Base-by-base conservation (phyloP, 257 asterid genomes). In the Hygrophila difformis region DNA sequence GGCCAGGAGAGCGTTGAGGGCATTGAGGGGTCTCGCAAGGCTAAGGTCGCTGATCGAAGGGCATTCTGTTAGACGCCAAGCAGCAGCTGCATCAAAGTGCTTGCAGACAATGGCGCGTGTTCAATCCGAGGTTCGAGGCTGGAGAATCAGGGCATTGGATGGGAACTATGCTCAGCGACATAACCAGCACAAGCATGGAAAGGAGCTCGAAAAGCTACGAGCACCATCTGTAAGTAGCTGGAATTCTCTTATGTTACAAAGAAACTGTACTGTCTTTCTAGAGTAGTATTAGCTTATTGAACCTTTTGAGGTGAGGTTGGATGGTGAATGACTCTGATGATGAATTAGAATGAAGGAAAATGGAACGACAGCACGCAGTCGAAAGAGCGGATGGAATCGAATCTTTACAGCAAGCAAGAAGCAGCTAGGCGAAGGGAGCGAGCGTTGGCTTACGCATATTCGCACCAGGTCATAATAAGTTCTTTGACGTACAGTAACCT, bases 391-490 rank as follows among this genome's bases (percentile, higher is more conserved):
- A 58, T 71, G 1, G 81, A 87, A 41, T 84, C 87, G 29, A 63
- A 57, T 43, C 60, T 69, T 55, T 93, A 71, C 33, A 50, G 46
- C 54, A 74, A 59, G 41, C 82, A 65, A 47, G 91, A 83, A 65
- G 96, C 93, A 37, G 81, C 94, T 5, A 56, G 65, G 15, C 70
- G 84, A 67, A 66, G 98, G 64, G 98, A 89, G 47, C 78, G 93
- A 24, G 80, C 96, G 15, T 57, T 87, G 74, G 97, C 94, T 61
- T 82, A 82, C 62, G 66, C 91, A 10, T 61, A 73, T 56, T 60
- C 89, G 8, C 93, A 82, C 58, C 87, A 87, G 83, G 93, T 87
- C 57, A 19, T 5, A 26, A 26, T 26, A 26, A 26, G 31, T 26
- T 26, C 8, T 8, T 26, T 26, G 31, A 3, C 31, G n/a, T n/a